Percentiles rank a stretch among this genome's conserved stretches.
phyloP scores from a whole-genome alignment of 768 basidiomycete species.

The Brasilioporus rufonigricans region DNA sequence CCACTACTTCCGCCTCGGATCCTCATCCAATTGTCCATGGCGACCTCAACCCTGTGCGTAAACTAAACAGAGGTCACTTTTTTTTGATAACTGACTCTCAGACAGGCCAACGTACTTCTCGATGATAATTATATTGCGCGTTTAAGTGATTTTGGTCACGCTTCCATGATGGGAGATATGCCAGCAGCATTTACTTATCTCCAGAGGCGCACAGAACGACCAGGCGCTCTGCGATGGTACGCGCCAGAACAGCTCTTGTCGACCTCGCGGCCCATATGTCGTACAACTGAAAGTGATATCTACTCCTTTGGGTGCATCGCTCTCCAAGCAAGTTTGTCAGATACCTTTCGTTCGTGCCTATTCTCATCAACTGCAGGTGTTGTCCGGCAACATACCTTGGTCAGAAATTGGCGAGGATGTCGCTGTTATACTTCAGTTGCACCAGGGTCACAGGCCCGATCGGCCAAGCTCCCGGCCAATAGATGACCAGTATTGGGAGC shows the following conservation, averaged over 20 bases:
- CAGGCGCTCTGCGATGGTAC: background rate
- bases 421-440: background rate
- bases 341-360: too few species aligned
- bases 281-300: background rate
- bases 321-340: background rate
- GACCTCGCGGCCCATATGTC: background rate
- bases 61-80: too few species aligned
- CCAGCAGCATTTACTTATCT: background rate
- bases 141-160: background rate
- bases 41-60: slow-evolving; percentile 1
- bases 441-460: background rate
- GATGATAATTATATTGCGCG: background rate
- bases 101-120: background rate
- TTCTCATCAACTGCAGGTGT: background rate
- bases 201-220: background rate
- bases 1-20: too few species aligned
- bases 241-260: background rate
- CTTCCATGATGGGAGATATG: slow-evolving; percentile 2
- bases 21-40: background rate
- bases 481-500: background rate
- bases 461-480: background rate
- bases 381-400: slow-evolving; percentile 3
- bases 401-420: background rate
- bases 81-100: background rate
- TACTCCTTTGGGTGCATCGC: slow-evolving; percentile 2